phyloP scores from a whole-genome alignment of 108 stramenopile genomes.

The Conticribra weissflogii region DNA sequence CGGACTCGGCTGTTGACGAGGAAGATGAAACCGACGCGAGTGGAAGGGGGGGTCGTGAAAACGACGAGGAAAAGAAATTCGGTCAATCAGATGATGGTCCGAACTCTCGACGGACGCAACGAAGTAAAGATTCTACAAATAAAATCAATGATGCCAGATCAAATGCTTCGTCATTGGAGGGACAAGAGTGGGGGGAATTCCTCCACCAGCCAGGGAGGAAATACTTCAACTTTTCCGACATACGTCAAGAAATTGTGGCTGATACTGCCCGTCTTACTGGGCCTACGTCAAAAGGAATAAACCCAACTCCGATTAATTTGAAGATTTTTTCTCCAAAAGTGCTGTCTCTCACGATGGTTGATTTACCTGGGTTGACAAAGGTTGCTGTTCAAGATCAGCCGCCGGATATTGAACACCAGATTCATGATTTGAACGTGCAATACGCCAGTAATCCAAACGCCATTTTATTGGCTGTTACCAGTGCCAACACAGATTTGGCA shows the following conservation, averaged over 20 bases:
- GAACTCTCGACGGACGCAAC: background rate
- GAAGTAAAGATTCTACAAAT: constrained; percentile 28
- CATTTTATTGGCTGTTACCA: constrained; percentile 95
- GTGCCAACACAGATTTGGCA: constrained; percentile 97
- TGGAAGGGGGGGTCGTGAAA: constrained; percentile 3
- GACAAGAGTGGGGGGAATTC: constrained; percentile 95
- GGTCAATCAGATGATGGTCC: constrained; percentile 17
- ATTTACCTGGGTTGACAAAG: constrained; percentile 95
- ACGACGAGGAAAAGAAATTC: constrained; percentile 29
- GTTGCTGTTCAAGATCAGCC: constrained; percentile 98
- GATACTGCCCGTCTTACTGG: constrained; percentile 98
- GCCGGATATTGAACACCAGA: constrained; percentile 93
- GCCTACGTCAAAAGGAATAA: constrained; percentile 87
- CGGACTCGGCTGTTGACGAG: constrained; percentile 4
- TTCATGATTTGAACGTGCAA: constrained; percentile 82
- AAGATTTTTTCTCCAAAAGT: constrained; percentile 95
- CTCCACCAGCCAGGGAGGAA: constrained; percentile 88
- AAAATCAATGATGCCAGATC: constrained; percentile 7
- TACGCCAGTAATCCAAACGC: constrained; percentile 96
- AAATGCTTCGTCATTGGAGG: background rate
- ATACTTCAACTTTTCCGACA: constrained; percentile 88
- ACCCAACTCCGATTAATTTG: constrained; percentile 90
- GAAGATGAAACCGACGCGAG: constrained; percentile 2
- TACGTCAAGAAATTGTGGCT: constrained; percentile 90
- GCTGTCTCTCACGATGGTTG: constrained; percentile 97